Base-by-base conservation (phyloP, 78 protist species). In the Dictyostelium citrinum region DNA sequence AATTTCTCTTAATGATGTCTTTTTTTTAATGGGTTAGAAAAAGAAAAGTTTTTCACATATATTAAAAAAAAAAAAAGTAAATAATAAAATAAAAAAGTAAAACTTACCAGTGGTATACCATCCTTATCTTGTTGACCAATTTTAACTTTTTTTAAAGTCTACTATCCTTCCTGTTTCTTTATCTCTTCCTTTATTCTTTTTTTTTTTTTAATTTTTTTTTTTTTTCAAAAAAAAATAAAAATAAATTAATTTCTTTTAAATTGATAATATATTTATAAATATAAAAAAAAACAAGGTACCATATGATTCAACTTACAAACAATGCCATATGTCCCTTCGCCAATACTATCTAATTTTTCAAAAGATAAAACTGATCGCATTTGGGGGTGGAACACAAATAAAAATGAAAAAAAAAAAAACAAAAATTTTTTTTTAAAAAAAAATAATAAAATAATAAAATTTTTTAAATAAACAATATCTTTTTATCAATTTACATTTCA, bases 1-100 rank as follows among this genome's bases (percentile, higher is more conserved):
- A 29, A 99, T 98, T 84, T 99, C 99, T 3, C 99, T 92, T 80
- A 99, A 82, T 2, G 99, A 97, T 0, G 99, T 98, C 74, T 84
- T 37, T 16, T 33, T 5, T 29, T 70, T 70, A 16, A 16, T 29
- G 9, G n/a, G 5, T 33, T n/a, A n/a, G n/a, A n/a, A n/a, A n/a
- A n/a, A n/a, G 20, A 33, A 70, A 70, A 24, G 41, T 20, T 35
- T 39, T 74, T 22, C 14, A 12, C 0, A 39, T 1, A 39, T 5
- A 39, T 39, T 5, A 39, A 39, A 39, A 39, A 39, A 39, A 39
- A 39, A 39, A 39, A 39, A 3, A 37, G 3, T 37, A 39, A 74
- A 74, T 74, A 22, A 74, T 39, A 3, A n/a, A 12, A 41, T 9
- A 39, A 41, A 45, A 29, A 22, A 0, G 43, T 39, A 5, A 9